Evolutionary conservation across 352 stramenopile species (phyloP), one percentile per base, ranked within the genome.

Genomic region (Blastocystis sp.): DNA sequence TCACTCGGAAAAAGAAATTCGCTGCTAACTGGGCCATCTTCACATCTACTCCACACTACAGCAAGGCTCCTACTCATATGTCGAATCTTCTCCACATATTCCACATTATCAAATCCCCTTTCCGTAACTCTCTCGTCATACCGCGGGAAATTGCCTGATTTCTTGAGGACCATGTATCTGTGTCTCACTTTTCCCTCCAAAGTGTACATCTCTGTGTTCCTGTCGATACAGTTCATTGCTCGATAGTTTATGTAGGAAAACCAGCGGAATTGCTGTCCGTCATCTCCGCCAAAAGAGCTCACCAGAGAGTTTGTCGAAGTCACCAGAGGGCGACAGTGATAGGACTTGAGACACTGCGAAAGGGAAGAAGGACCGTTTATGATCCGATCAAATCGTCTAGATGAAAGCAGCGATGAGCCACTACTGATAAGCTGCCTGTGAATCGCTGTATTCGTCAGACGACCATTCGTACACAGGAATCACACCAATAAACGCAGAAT

Each of bases 221-320:
- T 64, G 15, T 68, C 73, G 20, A 84, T 63, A 26, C 73, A 84
- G 29, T 66, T 63, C 73, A 84, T 84, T 1, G 73, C 45, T 2
- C 73, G 73, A 68, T 84, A 84, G 26, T 68, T 84, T 6, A 84
- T 43, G 53, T 66, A 84, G 4, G 73, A 68, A n/a, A 84, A 84
- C 73, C 73, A 84, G 2, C 53, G 29, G 73, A 84, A 84, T n/a
- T 69, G 73, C 73, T 84, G 68, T 7, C 2, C 43, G 5, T 66
- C 73, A 84, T 9, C n/a, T 7, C n/a, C 5, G 0, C 26, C 15
- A 39, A 11, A 8, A 26, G 47, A 37, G 6, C n/a, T 20, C 11
- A 84, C 73, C 73, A 84, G 45, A 6, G 73, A 23, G 43, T 69
- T 84, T 3, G 73, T 84, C 18, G 73, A 54, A 5, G 73, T 84